Evolutionary conservation across 257 asterid genomes (phyloP).

Genomic region (Galeopsis tetrahit): DNA sequence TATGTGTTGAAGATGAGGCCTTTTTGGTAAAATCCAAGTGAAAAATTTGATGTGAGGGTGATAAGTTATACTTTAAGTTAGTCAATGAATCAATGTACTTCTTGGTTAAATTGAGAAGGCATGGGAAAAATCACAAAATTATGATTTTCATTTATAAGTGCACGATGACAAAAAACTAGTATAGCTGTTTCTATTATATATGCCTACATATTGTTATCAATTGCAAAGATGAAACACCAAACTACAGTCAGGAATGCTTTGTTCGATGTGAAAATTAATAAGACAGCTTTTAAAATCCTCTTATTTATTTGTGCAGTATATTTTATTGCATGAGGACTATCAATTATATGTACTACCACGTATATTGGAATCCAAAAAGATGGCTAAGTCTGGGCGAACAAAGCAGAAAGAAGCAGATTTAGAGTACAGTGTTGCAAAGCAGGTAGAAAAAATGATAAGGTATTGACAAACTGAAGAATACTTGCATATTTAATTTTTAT

Average conservation of each 20-base stretch:
- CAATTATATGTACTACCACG: conserved; percentile 87
- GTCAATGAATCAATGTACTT: background rate
- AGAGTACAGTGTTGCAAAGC: conserved; percentile 99
- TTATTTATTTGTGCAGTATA: conserved; percentile 57
- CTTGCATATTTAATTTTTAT: conserved; percentile 24
- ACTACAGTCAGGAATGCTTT: conserved; percentile 11
- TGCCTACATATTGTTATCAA: conserved; percentile 19
- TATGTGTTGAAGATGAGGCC: background rate
- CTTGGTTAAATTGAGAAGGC: conserved; percentile 12
- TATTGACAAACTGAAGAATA: conserved; percentile 42
- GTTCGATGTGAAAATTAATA: conserved; percentile 8
- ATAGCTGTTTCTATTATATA: conserved; percentile 16
- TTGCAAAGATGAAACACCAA: conserved; percentile 5
- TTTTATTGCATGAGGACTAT: conserved; percentile 93
- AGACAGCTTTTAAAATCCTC: conserved; percentile 29
- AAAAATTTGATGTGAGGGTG: conserved; percentile 10
- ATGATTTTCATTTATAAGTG: background rate
- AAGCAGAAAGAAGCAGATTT: conserved; percentile 98
- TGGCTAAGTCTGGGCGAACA: conserved; percentile 96
- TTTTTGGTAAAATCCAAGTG: conserved; percentile 6
- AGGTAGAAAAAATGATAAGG: conserved; percentile 99
- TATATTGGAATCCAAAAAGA: conserved; percentile 90
- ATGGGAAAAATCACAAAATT: background rate
- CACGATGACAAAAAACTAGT: background rate
- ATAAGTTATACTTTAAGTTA: background rate